phyloP scores from a whole-genome alignment of 2,329 filamentous ascomycete genomes.

The Colletotrichum phormii region DNA sequence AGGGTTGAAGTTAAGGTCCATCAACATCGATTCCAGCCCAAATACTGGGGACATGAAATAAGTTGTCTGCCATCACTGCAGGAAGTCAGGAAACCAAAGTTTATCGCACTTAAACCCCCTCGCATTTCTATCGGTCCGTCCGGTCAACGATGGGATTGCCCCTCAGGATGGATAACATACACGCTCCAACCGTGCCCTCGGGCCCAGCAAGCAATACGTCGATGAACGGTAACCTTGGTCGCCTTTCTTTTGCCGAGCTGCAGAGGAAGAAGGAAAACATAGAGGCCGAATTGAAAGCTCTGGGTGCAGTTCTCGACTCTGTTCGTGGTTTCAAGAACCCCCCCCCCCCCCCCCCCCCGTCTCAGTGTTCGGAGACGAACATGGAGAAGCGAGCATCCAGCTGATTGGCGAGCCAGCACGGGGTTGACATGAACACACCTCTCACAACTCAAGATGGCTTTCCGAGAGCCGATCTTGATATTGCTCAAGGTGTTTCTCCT shows the following conservation, averaged over 20 bases:
- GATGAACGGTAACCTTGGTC: slow-evolving; percentile 70
- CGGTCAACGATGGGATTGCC: slow-evolving; percentile 26
- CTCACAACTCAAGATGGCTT: slow-evolving; percentile 92
- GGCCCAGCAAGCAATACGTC: slow-evolving; percentile 75
- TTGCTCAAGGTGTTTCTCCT: slow-evolving; percentile 80
- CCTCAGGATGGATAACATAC: slow-evolving; percentile 65
- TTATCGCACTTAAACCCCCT: neutral
- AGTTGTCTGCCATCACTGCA: neutral
- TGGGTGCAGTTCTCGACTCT: slow-evolving; percentile 88
- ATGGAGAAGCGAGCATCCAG: slow-evolving; percentile 29
- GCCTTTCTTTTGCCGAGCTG: slow-evolving; percentile 81
- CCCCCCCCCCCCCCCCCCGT: neutral
- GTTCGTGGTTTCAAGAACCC: slow-evolving; percentile 60
- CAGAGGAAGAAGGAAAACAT: slow-evolving; percentile 86
- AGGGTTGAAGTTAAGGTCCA: neutral
- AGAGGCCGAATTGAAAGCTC: slow-evolving; percentile 86
- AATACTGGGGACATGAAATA: neutral
- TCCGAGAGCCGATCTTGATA: slow-evolving; percentile 91
- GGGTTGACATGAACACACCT: slow-evolving; percentile 90
- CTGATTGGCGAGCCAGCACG: slow-evolving; percentile 71
- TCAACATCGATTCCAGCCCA: neutral
- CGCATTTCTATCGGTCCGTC: neutral
- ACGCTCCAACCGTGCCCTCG: slow-evolving; percentile 73
- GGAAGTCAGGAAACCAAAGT: neutral
- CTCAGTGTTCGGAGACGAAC: neutral